These are phyloP conservation scores for Margaritispora aquatica DNA, from an alignment of 495 filamentous ascomycete genomes.

Conservation along the genomic window DNA sequence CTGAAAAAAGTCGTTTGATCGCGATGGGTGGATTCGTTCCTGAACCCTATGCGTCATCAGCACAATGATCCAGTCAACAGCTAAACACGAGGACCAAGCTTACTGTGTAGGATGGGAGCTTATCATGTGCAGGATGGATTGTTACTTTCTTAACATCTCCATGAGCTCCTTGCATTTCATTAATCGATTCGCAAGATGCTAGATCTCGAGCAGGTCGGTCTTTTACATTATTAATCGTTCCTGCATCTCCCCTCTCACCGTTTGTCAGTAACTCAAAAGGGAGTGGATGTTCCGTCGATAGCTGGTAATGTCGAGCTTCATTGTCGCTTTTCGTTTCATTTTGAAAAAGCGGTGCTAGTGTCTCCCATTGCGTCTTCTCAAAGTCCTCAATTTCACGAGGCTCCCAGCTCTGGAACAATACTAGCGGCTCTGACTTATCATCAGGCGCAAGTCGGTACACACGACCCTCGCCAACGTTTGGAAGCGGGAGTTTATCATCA, in stretches of 20 bases:
- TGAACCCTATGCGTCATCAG: not conserved
- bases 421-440: not conserved
- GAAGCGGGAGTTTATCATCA: not conserved
- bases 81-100: not conserved
- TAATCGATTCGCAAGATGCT: not conserved
- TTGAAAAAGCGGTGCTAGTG: not conserved
- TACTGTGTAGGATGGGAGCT: not conserved
- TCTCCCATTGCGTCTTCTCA: not conserved
- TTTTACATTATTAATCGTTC: not conserved
- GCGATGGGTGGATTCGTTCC: not conserved
- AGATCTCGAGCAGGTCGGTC: not conserved
- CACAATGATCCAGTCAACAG: not conserved
- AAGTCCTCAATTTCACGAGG: not conserved
- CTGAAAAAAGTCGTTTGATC: not conserved
- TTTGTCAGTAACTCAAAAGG: not conserved
- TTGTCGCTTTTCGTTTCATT: not conserved
- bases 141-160: not conserved
- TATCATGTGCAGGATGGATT: conserved; percentile 8
- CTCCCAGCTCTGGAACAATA: not conserved
- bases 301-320: not conserved
- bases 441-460: not conserved
- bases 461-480: not conserved
- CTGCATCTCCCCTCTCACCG: not conserved
- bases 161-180: not conserved
- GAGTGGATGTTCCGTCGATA: not conserved